Evolutionary conservation across 2,329 filamentous ascomycete genomes (phyloP).

Genomic region (Pseudogymnoascus sp.): DNA sequence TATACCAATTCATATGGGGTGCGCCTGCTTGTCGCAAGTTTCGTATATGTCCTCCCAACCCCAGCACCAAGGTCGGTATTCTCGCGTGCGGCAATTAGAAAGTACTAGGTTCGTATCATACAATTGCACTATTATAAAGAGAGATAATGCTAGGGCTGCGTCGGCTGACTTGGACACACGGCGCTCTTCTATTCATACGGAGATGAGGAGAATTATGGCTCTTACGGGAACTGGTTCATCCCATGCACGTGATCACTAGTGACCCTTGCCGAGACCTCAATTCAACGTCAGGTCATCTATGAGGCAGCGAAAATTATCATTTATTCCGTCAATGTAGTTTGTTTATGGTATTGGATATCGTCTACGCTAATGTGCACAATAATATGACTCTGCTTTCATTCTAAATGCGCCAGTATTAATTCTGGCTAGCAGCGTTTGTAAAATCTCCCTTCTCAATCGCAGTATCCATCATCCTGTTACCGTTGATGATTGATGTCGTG

Average conservation of each 20-base stretch:
- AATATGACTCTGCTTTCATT: constrained; percentile 3
- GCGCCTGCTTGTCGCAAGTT: constrained; percentile 3
- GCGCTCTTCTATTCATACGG: constrained; percentile 6
- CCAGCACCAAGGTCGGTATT: constrained; percentile 7
- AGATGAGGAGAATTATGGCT: constrained; percentile 9
- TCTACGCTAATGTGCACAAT: constrained; percentile 9
- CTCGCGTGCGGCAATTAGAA: constrained; percentile 1
- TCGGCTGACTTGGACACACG: constrained; percentile 1
- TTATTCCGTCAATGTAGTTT: neutral
- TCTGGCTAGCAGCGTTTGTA: constrained; percentile 28
- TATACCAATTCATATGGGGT: constrained; percentile 8
- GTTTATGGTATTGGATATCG: constrained; percentile 10
- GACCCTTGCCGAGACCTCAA: constrained; percentile 1
- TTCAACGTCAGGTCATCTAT: constrained; percentile 3
- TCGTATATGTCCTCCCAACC: neutral
- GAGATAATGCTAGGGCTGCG: constrained; percentile 6
- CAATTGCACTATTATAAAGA: constrained; percentile 7
- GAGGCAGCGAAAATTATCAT: neutral
- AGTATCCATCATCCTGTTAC: constrained; percentile 79
- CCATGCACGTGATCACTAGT: constrained; percentile 6
- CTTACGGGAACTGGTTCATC: neutral
- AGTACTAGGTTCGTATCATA: neutral
- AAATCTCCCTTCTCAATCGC: constrained; percentile 68
- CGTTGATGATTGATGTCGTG: constrained; percentile 85
- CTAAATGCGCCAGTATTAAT: neutral